Evolutionary conservation across 306 rosid species (phyloP), one percentile per base, ranked within the genome.

Genomic region (Cicer yamashitae): DNA sequence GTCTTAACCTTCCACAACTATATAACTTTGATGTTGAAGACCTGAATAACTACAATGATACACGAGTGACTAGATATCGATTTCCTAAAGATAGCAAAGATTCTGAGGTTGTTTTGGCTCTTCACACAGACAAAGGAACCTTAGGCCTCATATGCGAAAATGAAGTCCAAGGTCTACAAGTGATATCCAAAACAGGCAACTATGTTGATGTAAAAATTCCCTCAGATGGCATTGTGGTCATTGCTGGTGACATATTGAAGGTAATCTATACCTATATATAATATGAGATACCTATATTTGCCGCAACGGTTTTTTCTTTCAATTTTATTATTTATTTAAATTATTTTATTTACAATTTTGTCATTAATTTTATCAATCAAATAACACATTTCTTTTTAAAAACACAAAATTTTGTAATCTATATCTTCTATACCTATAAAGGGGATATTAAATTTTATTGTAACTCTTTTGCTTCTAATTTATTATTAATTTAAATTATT

Each of bases 171-270:
- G 56, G 56, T 13, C 7, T 50, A n/a, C 56, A 50, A n/a, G 18
- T 50, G 6, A 0, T n/a, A 6, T 12, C 56, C 7, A 13, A 50
- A 12, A 50, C 18, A 3, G 56, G 18, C 6, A n/a, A 50, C 5
- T n/a, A 15, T 15, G 6, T 50, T 50, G 56, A 61, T 30, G 2
- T 81, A 3, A 2, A 38, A 3, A 45, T 84, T 30, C 88, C 91
- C 2, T 22, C 44, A 3, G 39, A 77, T n/a, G 79, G 75, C 30
- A 50, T 81, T 10, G 59, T 81, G 7, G 84, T 81, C 38, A 13
- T 85, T 9, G 82, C 81, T 8, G 91, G 89, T 12, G 89, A 85
- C 54, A 15, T 69, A 8, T 77, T 85, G 0, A 79, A 83, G 86
- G 88, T 82, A 73, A 40, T 40, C 8, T 40, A 6, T 40, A 40